Evolutionary conservation across 495 filamentous ascomycete species (phyloP).

Genomic region (Lasiosphaeria miniovina): DNA sequence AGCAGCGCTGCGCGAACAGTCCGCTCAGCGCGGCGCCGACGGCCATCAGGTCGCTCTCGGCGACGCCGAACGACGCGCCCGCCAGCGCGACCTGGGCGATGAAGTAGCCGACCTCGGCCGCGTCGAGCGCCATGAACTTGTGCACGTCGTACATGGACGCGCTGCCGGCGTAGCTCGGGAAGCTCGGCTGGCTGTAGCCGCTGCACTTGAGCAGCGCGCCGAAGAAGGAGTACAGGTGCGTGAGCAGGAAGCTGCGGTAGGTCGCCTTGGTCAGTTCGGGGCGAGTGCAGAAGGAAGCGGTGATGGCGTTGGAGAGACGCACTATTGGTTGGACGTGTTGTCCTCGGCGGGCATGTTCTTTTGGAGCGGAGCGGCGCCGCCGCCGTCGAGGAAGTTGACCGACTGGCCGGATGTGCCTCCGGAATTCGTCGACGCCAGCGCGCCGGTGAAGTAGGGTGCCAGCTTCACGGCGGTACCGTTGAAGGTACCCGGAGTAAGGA

Average conservation of each 20-base stretch:
- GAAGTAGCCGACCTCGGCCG: constrained; percentile 50
- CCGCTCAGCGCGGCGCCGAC: constrained; percentile 39
- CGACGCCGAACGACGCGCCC: constrained; percentile 52
- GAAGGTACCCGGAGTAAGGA: constrained; percentile 42
- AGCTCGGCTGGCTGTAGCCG: constrained; percentile 39
- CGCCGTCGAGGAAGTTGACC: constrained; percentile 56
- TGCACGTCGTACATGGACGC: constrained; percentile 49
- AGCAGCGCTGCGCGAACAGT: constrained; percentile 45
- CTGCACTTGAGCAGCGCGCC: constrained; percentile 51
- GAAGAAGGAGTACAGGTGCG: constrained; percentile 57
- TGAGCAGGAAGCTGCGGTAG: constrained; percentile 44
- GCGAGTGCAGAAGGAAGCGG: background rate
- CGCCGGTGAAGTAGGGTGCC: constrained; percentile 52
- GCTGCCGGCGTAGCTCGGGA: constrained; percentile 41
- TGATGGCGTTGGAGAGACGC: constrained; percentile 14
- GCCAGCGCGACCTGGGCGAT: constrained; percentile 51
- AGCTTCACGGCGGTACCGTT: constrained; percentile 49
- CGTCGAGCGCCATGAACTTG: constrained; percentile 55
- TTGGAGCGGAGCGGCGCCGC: constrained; percentile 48
- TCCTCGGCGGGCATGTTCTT: constrained; percentile 45
- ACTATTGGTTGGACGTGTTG: constrained; percentile 50
- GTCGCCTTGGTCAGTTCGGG: background rate
- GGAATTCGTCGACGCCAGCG: constrained; percentile 44
- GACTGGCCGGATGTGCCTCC: constrained; percentile 31
- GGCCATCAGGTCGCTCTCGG: constrained; percentile 33